Evolutionary conservation across 1,284 basidiomycete species (phyloP).

Genomic region (Ganoderma resinaceum): DNA sequence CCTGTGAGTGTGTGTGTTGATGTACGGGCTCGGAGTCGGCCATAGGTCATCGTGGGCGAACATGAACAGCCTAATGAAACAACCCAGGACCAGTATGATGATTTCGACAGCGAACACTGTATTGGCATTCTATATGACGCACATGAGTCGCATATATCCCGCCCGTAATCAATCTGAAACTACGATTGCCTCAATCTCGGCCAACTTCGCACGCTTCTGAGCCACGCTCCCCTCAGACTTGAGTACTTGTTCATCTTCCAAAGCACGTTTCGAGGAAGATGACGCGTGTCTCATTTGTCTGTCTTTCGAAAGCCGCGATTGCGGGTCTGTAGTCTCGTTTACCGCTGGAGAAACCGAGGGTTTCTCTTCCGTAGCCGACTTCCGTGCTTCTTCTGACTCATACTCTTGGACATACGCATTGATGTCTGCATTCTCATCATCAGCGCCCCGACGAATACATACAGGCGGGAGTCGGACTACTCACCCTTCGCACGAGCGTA

Average conservation of each 20-base stretch:
- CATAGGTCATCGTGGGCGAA: too few relatives aligned
- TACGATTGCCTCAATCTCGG: not conserved
- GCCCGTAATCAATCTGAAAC: not conserved
- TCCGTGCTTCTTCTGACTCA: not conserved
- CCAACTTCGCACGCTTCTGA: not conserved
- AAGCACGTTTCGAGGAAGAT: not conserved
- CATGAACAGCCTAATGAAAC: too few relatives aligned
- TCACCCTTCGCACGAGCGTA: not conserved
- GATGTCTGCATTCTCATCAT: not conserved
- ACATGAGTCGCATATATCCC: not conserved
- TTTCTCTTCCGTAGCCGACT: not conserved
- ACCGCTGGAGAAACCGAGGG: not conserved
- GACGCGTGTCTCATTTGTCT: not conserved
- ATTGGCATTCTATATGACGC: not conserved
- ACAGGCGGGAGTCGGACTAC: not conserved
- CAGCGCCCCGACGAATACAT: not conserved
- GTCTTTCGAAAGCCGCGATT: not conserved
- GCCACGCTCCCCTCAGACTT: not conserved
- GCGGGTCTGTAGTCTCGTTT: not conserved
- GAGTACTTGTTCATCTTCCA: not conserved
- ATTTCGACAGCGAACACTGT: too few relatives aligned
- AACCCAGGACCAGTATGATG: too few relatives aligned
- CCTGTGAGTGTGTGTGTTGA: too few relatives aligned
- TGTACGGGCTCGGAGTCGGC: too few relatives aligned
- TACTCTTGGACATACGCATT: not conserved